Percentiles rank a stretch among this genome's conserved stretches.
Conservation (phyloP, 441 rosid genomes). For the Erodium texanum region DNA sequence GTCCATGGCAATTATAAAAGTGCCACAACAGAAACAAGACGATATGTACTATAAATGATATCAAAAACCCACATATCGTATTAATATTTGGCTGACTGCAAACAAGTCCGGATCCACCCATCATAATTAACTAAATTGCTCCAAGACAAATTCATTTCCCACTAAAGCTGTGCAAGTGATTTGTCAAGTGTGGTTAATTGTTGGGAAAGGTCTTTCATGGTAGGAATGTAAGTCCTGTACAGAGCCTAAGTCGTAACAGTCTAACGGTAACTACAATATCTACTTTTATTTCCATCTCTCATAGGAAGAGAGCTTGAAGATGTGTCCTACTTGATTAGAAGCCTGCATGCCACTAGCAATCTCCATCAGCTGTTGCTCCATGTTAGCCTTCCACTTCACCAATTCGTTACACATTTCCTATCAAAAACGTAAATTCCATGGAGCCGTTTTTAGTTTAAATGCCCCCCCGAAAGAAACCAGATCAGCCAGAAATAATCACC, state of each 20-base stretch:
- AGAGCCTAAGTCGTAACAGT: slow-evolving; percentile 1
- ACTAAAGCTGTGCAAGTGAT: neutral
- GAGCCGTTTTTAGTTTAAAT: no score
- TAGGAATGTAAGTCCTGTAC: slow-evolving; percentile 5
- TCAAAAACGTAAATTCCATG: slow-evolving; percentile 11
- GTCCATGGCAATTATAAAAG: no score
- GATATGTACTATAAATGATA: no score
- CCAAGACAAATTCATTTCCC: neutral
- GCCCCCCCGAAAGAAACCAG: neutral
- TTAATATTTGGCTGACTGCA: no score
- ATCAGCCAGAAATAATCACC: slow-evolving; percentile 30
- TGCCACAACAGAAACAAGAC: no score
- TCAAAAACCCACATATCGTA: no score
- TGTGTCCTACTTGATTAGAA: slow-evolving; percentile 11
- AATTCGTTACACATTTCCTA: slow-evolving; percentile 68
- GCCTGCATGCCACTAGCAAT: slow-evolving; percentile 43
- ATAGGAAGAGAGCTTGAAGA: neutral
- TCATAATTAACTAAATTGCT: no score
- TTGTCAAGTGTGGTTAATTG: neutral
- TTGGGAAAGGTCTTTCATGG: neutral
- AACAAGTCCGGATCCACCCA: no score
- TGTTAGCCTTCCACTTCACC: slow-evolving; percentile 62
- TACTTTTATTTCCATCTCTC: neutral
- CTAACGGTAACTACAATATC: neutral
- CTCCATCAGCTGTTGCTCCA: slow-evolving; percentile 61